Evolutionary conservation across 2,329 filamentous ascomycete species (phyloP).

Genomic region (Amphichorda felina): DNA sequence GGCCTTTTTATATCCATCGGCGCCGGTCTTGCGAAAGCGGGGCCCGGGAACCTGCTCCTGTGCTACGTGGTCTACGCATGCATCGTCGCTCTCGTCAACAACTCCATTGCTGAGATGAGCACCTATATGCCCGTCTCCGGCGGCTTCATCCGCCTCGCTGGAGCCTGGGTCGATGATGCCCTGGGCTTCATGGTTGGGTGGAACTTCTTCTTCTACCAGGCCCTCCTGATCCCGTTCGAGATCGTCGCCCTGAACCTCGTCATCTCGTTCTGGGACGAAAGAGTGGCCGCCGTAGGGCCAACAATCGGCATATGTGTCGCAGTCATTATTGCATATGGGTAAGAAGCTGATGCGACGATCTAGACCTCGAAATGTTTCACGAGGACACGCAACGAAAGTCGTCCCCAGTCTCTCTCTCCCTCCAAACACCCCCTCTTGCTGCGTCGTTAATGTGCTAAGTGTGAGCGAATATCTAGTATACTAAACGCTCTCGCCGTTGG

Average conservation of each 20-base stretch:
- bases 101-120: slow-evolving; percentile 48
- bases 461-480: slow-evolving; percentile 7
- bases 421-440: neutral
- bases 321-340: slow-evolving; percentile 3
- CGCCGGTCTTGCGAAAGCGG: slow-evolving; percentile 24
- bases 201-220: slow-evolving; percentile 39
- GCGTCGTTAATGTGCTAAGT: slow-evolving; percentile 1
- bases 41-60: slow-evolving; percentile 33
- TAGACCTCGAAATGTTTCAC: too few relatives aligned
- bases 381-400: neutral
- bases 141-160: slow-evolving; percentile 46
- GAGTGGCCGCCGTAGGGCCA: slow-evolving; percentile 10
- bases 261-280: slow-evolving; percentile 21
- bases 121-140: slow-evolving; percentile 44
- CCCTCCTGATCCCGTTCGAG: slow-evolving; percentile 36
- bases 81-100: slow-evolving; percentile 45
- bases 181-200: slow-evolving; percentile 39
- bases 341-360: too few relatives aligned
- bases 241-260: slow-evolving; percentile 30
- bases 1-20: slow-evolving; percentile 45
- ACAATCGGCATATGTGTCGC: neutral
- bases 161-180: slow-evolving; percentile 45
- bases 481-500: slow-evolving; percentile 28
- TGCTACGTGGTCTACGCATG: slow-evolving; percentile 38
- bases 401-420: neutral